phyloP scores from a whole-genome alignment of 148 eudicot species.

The Spergularia marina region DNA sequence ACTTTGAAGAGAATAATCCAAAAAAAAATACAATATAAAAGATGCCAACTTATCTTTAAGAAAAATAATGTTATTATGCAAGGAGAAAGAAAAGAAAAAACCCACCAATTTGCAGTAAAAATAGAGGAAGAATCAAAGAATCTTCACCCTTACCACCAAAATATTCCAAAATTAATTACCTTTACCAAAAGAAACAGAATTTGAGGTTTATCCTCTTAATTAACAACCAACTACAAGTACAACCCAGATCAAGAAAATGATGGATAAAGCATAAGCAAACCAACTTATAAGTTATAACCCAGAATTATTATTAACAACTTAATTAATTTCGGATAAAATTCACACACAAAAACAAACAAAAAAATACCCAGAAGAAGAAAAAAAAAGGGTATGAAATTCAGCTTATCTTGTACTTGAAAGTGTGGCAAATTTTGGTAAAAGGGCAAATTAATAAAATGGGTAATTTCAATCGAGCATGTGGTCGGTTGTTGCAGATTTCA shows the following conservation, averaged over 20 bases:
- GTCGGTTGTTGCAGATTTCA: constrained; percentile 29
- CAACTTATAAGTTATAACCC: not conserved
- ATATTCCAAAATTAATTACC: constrained; percentile 37
- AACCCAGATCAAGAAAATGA: constrained; percentile 39
- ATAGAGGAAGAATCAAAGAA: constrained; percentile 36
- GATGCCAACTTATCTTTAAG: constrained; percentile 26
- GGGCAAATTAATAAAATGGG: not conserved
- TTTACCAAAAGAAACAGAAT: constrained; percentile 33
- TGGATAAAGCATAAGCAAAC: not conserved
- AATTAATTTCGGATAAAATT: constrained; percentile 17
- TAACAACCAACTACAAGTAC: constrained; percentile 27
- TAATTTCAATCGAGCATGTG: constrained; percentile 25
- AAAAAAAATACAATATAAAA: constrained; percentile 11
- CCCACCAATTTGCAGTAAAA: constrained; percentile 23
- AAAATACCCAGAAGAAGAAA: constrained; percentile 2
- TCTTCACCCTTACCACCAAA: constrained; percentile 16
- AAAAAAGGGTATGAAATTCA: not conserved
- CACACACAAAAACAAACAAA: not conserved
- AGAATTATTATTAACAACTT: not conserved
- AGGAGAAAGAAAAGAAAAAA: constrained; percentile 19
- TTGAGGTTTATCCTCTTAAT: constrained; percentile 25
- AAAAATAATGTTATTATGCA: not conserved
- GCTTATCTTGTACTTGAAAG: constrained; percentile 14
- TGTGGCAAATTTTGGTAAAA: constrained; percentile 10
- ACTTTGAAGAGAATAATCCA: constrained; percentile 16